A percentile compares a stretch with the other conserved stretches of the same genome.
These are phyloP conservation scores for Cystobasidiaceae sp. DNA, from an alignment of 1,284 basidiomycete genomes.

Conservation along the genomic window DNA sequence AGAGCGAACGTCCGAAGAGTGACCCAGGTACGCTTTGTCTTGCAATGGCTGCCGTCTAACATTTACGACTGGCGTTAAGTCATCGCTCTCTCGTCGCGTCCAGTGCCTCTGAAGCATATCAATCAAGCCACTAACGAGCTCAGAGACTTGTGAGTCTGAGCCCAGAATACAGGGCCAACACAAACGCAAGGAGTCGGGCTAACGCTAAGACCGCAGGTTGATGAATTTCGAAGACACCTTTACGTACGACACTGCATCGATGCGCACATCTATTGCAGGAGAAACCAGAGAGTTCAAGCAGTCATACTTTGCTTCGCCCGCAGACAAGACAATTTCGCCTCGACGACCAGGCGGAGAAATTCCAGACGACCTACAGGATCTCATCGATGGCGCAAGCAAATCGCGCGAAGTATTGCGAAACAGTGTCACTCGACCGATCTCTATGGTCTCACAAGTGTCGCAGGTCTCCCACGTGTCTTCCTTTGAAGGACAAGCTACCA, in stretches of 20 bases:
- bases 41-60: background rate
- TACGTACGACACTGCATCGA: slow-evolving; percentile 1
- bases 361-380: slow-evolving; percentile 26
- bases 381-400: slow-evolving; percentile 16
- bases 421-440: background rate
- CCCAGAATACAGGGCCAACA: background rate
- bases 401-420: background rate
- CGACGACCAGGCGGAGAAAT: slow-evolving; percentile 2
- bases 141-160: background rate
- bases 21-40: slow-evolving; percentile 16
- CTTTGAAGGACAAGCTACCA: slow-evolving; percentile 26
- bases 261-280: slow-evolving; percentile 3
- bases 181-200: background rate
- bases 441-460: background rate
- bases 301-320: slow-evolving; percentile 14
- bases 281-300: slow-evolving; percentile 1
- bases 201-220: background rate
- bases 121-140: slow-evolving; percentile 19
- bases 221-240: slow-evolving; percentile 27
- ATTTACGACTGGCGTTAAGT: background rate
- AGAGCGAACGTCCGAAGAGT: slow-evolving; percentile 24
- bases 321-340: background rate
- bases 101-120: slow-evolving; percentile 23
- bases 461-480: slow-evolving; percentile 17
- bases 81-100: background rate